phyloP scores from a whole-genome alignment of 768 basidiomycete genomes.

The Pleurotus eryngii region DNA sequence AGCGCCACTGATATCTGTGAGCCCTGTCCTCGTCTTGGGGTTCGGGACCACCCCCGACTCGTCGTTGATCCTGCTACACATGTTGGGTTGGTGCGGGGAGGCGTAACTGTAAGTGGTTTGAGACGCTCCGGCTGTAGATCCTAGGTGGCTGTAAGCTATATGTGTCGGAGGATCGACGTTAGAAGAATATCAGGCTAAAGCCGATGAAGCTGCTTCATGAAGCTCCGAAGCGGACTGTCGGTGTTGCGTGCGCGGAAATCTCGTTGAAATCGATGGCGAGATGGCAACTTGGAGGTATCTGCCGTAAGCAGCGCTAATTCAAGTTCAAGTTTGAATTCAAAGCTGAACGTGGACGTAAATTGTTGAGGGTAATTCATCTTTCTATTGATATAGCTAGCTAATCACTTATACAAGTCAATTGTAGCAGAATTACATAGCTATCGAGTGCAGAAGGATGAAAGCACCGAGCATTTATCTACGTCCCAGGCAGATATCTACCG shows the following conservation, averaged over 20 bases:
- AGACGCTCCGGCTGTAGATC: not conserved
- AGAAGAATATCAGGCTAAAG: not conserved
- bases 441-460: too few relatives aligned
- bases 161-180: not conserved
- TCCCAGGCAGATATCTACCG: too few relatives aligned
- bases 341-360: not conserved
- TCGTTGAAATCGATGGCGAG: not conserved
- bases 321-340: not conserved
- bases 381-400: not conserved
- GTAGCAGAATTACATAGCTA: constrained; percentile 4
- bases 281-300: not conserved
- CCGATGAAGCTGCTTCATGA: not conserved
- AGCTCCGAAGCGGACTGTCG: not conserved
- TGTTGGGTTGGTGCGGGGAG: not conserved
- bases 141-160: not conserved
- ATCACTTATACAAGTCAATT: constrained; percentile 3
- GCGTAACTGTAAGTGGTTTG: not conserved
- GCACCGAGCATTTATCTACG: too few relatives aligned
- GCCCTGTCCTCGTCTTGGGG: too few relatives aligned
- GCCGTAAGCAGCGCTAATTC: not conserved
- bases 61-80: not conserved
- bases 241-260: not conserved
- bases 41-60: not conserved
- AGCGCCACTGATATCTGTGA: not conserved
- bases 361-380: not conserved